These are phyloP conservation scores for Ogataea minuta DNA, from an alignment of 805 yeast species.

Conservation along the genomic window DNA sequence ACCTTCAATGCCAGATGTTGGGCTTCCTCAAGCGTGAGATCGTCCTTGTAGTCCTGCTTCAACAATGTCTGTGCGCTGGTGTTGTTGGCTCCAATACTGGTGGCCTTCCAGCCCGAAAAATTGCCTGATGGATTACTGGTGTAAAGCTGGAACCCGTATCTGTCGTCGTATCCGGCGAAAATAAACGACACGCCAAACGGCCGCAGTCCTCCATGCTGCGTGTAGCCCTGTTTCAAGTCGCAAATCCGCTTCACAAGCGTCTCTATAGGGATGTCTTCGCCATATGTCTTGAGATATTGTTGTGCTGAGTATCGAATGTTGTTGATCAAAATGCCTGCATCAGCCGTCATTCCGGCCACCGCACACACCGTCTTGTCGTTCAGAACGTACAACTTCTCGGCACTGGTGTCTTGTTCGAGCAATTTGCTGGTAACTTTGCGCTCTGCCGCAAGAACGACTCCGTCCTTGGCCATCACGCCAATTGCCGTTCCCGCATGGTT, in stretches of 20 bases:
- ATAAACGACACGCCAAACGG: conserved; percentile 97
- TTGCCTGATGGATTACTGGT: conserved; percentile 98
- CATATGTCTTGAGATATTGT: conserved; percentile 77
- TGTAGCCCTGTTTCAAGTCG: conserved; percentile 95
- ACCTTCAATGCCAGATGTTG: conserved; percentile 87
- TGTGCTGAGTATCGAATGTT: conserved; percentile 86
- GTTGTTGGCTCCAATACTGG: conserved; percentile 93
- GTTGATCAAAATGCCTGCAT: conserved; percentile 87
- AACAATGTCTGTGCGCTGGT: conserved; percentile 93
- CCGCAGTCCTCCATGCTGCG: conserved; percentile 97
- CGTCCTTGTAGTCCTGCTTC: conserved; percentile 93
- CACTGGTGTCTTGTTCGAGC: conserved; percentile 88
- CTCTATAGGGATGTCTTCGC: conserved; percentile 93
- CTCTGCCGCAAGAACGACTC: conserved; percentile 96
- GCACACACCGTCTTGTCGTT: conserved; percentile 75
- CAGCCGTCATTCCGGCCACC: conserved; percentile 98
- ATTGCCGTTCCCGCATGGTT: conserved; percentile 82
- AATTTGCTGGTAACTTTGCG: conserved; percentile 90
- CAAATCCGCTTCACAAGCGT: conserved; percentile 83
- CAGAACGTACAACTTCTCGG: conserved; percentile 86
- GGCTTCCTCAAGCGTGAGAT: conserved; percentile 69
- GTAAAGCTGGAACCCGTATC: conserved; percentile 86
- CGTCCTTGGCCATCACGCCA: conserved; percentile 74
- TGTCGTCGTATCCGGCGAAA: conserved; percentile 92
- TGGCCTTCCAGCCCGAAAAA: conserved; percentile 98